Percentiles rank a stretch among this genome's conserved stretches.
phyloP scores from a whole-genome alignment of 495 filamentous ascomycete genomes.

The Neurospora terricola region DNA sequence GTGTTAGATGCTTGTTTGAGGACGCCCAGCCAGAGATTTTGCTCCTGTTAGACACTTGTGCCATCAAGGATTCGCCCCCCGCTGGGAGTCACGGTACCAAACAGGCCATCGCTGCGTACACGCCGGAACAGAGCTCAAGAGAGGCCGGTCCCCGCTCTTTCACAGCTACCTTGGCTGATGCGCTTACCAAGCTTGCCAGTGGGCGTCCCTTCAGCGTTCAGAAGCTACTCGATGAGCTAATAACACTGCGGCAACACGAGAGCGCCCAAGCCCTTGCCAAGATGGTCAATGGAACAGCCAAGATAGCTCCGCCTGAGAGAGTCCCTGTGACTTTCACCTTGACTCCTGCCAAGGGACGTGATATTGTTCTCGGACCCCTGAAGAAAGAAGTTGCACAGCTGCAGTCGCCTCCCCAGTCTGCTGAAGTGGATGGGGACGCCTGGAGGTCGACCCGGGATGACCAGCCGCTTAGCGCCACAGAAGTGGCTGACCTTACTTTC shows the following conservation, averaged over 20 bases:
- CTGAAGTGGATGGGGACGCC: conserved; percentile 24
- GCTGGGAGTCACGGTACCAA: conserved; percentile 39
- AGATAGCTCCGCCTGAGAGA: conserved; percentile 26
- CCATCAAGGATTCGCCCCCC: conserved; percentile 30
- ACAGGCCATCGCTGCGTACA: conserved; percentile 45
- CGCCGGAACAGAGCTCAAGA: conserved; percentile 34
- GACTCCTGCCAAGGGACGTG: conserved; percentile 37
- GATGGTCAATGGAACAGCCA: conserved; percentile 34
- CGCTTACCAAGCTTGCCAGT: conserved; percentile 34
- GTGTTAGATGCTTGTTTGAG: conserved; percentile 40
- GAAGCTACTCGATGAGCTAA: conserved; percentile 40
- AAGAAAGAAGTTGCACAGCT: conserved; percentile 24
- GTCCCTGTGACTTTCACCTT: conserved; percentile 39
- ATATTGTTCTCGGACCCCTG: conserved; percentile 34
- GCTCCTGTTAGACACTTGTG: conserved; percentile 38
- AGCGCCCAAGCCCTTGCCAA: conserved; percentile 25
- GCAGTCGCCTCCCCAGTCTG: conserved; percentile 29
- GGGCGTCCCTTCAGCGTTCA: conserved; percentile 40
- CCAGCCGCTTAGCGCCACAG: conserved; percentile 26
- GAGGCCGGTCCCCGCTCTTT: conserved; percentile 40
- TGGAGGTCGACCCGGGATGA: conserved; percentile 26
- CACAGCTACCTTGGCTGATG: conserved; percentile 37
- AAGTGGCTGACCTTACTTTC: conserved; percentile 38
- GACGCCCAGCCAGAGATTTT: conserved; percentile 41
- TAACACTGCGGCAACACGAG: conserved; percentile 31